phyloP scores from a whole-genome alignment of 352 stramenopile genomes.

The Pythium oligandrum region DNA sequence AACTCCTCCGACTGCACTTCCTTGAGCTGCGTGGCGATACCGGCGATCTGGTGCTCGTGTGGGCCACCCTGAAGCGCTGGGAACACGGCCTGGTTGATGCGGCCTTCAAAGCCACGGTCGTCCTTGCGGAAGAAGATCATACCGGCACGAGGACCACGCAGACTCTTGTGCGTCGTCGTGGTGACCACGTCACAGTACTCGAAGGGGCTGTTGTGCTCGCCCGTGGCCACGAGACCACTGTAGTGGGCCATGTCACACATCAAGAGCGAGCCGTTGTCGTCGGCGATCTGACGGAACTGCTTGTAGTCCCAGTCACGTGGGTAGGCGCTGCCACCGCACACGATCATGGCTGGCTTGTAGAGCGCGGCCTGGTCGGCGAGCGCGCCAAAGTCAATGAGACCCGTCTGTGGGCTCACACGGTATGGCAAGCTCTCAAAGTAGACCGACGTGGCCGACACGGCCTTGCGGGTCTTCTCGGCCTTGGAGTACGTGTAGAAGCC shows the following conservation, averaged over 20 bases:
- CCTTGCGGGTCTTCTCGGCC: slow-evolving; percentile 95
- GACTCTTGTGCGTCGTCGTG: slow-evolving; percentile 99
- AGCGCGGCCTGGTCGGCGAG: slow-evolving; percentile 91
- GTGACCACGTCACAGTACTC: slow-evolving; percentile 99
- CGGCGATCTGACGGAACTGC: slow-evolving; percentile 96
- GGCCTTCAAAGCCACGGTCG: slow-evolving; percentile 88
- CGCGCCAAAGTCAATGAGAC: slow-evolving; percentile 97
- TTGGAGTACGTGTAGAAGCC: slow-evolving; percentile 98
- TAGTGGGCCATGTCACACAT: slow-evolving; percentile 99
- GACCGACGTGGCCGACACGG: slow-evolving; percentile 98
- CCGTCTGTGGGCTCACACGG: slow-evolving; percentile 92
- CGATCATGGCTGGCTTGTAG: slow-evolving; percentile 98
- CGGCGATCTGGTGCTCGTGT: slow-evolving; percentile 99
- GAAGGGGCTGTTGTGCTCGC: slow-evolving; percentile 94
- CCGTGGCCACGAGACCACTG: slow-evolving; percentile 95
- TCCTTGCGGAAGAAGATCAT: slow-evolving; percentile 99
- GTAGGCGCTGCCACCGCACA: slow-evolving; percentile 97
- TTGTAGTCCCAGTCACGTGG: slow-evolving; percentile 98
- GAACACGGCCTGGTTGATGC: slow-evolving; percentile 99
- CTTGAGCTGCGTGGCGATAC: slow-evolving; percentile 97
- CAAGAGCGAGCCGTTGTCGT: slow-evolving; percentile 95
- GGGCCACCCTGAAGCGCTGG: slow-evolving; percentile 96
- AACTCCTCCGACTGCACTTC: slow-evolving; percentile 96
- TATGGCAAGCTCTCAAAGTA: slow-evolving; percentile 99
- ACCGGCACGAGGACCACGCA: slow-evolving; percentile 95